Conservation (phyloP, 805 yeast species). For the Saturnispora hagleri region DNA sequence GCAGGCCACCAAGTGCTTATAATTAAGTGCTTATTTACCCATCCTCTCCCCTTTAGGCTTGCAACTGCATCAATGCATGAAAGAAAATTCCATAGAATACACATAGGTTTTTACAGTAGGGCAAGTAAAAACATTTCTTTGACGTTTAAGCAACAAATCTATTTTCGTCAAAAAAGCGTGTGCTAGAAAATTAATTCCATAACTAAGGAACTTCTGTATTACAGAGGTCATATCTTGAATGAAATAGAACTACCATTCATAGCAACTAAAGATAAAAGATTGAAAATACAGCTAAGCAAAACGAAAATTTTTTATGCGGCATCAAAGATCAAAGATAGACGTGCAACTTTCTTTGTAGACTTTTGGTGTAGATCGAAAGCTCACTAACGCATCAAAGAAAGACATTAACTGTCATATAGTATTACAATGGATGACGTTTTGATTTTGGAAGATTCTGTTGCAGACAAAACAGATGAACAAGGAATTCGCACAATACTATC, state of each 20-base stretch:
- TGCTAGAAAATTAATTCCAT: too few species aligned
- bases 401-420: not conserved
- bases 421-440: not conserved
- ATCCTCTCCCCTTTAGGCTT: too few species aligned
- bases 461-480: not conserved
- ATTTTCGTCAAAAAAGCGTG: too few species aligned
- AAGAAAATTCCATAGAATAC: too few species aligned
- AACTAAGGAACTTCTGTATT: too few species aligned
- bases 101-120: not conserved
- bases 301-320: not conserved
- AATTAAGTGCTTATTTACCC: too few species aligned
- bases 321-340: not conserved
- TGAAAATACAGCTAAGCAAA: not conserved
- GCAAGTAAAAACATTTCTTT: not conserved
- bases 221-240: too few species aligned
- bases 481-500: not conserved
- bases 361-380: not conserved
- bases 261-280: not conserved
- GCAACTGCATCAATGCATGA: too few species aligned
- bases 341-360: not conserved
- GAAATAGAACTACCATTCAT: too few species aligned
- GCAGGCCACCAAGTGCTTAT: too few species aligned
- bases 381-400: not conserved
- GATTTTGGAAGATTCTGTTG: not conserved
- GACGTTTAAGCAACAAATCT: too few species aligned